Conservation (phyloP, 768 basidiomycete genomes). For the Megacollybia marginata region DNA sequence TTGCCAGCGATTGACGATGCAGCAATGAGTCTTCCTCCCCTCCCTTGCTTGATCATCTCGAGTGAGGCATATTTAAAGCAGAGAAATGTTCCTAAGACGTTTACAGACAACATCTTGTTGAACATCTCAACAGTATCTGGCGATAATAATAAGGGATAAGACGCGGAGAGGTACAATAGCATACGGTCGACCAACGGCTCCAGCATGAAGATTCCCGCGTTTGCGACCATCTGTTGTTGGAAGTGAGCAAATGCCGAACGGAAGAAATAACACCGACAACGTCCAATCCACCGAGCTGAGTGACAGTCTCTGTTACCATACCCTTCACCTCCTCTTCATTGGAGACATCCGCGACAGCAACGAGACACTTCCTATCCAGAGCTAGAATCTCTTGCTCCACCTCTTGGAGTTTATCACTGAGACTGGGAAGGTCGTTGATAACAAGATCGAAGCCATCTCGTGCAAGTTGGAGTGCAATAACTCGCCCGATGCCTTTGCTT, state of each 20-base stretch:
- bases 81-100: constrained; percentile 22
- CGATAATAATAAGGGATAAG: neutral
- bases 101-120: constrained; percentile 19
- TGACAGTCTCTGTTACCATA: constrained; percentile 18
- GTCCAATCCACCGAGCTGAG: constrained; percentile 20
- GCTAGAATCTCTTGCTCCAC: constrained; percentile 17
- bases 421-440: constrained; percentile 18
- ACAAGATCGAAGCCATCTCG: constrained; percentile 24
- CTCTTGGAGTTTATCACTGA: constrained; percentile 9
- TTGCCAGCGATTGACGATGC: constrained; percentile 7
- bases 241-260: neutral
- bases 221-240: constrained; percentile 14
- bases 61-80: constrained; percentile 29
- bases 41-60: constrained; percentile 29
- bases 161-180: neutral
- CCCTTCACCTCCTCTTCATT: constrained; percentile 18
- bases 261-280: constrained; percentile 5
- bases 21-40: constrained; percentile 28
- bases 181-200: neutral
- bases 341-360: constrained; percentile 20
- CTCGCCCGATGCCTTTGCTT: constrained; percentile 24
- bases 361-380: constrained; percentile 12
- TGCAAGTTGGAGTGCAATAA: constrained; percentile 22
- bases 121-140: constrained; percentile 9
- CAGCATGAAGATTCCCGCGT: constrained; percentile 10